These are phyloP conservation scores for Euptelea pleiosperma DNA, from an alignment of 164 flowering plant species.

Conservation along the genomic window DNA sequence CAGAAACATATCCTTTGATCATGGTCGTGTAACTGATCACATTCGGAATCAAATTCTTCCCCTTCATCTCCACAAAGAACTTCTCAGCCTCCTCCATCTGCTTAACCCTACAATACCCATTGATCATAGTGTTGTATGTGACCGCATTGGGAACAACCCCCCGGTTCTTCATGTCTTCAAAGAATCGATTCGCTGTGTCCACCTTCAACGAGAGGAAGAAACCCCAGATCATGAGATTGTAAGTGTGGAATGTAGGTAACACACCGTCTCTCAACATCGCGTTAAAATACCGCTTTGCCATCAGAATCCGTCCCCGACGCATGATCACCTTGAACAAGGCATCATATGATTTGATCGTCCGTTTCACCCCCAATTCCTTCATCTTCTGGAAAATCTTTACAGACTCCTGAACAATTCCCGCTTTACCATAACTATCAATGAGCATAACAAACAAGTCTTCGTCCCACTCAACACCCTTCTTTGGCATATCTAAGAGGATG, in stretches of 20 bases:
- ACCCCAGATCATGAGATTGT: conserved; percentile 81
- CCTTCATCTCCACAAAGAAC: conserved; percentile 76
- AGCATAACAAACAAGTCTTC: conserved; percentile 69
- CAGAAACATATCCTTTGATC: conserved; percentile 74
- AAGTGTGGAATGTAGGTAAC: conserved; percentile 61
- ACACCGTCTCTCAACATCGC: conserved; percentile 72
- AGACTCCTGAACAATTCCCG: conserved; percentile 81
- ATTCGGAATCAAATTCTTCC: conserved; percentile 46
- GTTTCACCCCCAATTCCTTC: conserved; percentile 65
- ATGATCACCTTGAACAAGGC: conserved; percentile 64
- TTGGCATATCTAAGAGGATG: conserved; percentile 74
- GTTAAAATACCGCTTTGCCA: conserved; percentile 80
- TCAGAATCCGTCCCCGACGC: conserved; percentile 69
- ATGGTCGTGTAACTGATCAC: conserved; percentile 71
- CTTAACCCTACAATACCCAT: conserved; percentile 61
- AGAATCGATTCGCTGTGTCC: conserved; percentile 68
- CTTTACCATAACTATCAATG: conserved; percentile 70
- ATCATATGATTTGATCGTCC: conserved; percentile 57
- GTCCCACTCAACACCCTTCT: conserved; percentile 66
- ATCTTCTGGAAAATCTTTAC: conserved; percentile 71
- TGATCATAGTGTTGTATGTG: conserved; percentile 72
- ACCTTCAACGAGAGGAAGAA: conserved; percentile 56
- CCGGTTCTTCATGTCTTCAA: conserved; percentile 65
- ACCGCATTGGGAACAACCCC: conserved; percentile 64
- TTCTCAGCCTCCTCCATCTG: conserved; percentile 77